These are phyloP conservation scores for Cutaneotrichosporon sp. DNA, from an alignment of 1,284 basidiomycete genomes.

Conservation along the genomic window DNA sequence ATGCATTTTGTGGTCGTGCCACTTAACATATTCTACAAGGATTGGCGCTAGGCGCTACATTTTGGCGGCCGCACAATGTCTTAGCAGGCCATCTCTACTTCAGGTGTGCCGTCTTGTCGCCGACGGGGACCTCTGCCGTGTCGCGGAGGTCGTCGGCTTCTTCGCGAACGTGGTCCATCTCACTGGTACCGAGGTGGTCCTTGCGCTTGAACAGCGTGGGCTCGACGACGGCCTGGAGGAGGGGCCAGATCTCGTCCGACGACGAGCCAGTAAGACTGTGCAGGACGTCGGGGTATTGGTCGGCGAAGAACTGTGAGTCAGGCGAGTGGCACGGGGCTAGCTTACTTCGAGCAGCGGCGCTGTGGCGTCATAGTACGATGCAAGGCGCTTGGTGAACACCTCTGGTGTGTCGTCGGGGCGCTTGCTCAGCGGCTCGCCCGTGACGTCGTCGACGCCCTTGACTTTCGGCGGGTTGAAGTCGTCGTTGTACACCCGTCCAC, in stretches of 20 bases:
- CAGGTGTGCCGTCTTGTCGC: slow-evolving; percentile 17
- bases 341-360: slow-evolving; percentile 65
- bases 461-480: slow-evolving; percentile 84
- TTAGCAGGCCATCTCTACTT: too few relatives aligned
- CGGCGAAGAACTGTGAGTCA: slow-evolving; percentile 58
- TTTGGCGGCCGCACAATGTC: too few relatives aligned
- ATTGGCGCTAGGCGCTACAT: not conserved
- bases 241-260: slow-evolving; percentile 64
- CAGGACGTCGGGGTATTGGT: slow-evolving; percentile 56
- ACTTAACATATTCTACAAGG: not conserved
- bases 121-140: slow-evolving; percentile 19
- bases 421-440: slow-evolving; percentile 82
- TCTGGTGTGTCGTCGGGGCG: slow-evolving; percentile 90
- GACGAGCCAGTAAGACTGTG: slow-evolving; percentile 72
- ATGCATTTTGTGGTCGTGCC: too few relatives aligned
- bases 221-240: slow-evolving; percentile 41
- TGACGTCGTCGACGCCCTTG: slow-evolving; percentile 81
- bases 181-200: slow-evolving; percentile 6
- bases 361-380: slow-evolving; percentile 79
- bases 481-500: slow-evolving; percentile 89
- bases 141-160: slow-evolving; percentile 47
- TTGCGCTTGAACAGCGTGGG: slow-evolving; percentile 29
- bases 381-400: slow-evolving; percentile 72
- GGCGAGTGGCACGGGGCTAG: not conserved
- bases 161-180: slow-evolving; percentile 29